Conservation (phyloP, 163 green algal species). For the Scenedesmus sp. region DNA sequence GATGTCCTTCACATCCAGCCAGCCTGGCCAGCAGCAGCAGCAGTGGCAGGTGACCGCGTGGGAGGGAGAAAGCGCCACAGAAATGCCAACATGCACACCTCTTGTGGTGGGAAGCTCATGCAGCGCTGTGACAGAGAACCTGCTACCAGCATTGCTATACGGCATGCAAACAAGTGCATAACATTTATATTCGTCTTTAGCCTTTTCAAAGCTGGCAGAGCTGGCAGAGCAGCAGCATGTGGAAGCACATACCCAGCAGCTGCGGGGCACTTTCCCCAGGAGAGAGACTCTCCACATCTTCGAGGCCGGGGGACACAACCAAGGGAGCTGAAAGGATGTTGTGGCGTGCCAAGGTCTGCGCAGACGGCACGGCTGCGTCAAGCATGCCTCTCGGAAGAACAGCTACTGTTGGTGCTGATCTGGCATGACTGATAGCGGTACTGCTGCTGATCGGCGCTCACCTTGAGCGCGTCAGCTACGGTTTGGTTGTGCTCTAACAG, state of each 20-base stretch:
- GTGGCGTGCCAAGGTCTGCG: constrained; percentile 68
- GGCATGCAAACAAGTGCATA: neutral
- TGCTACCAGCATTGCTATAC: neutral
- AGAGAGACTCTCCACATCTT: constrained; percentile 62
- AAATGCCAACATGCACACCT: neutral
- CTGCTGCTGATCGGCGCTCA: neutral
- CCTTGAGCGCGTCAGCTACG: constrained; percentile 45
- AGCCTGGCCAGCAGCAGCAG: constrained; percentile 24
- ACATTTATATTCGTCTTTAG: too few species aligned
- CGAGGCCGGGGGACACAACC: constrained; percentile 68
- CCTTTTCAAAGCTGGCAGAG: neutral
- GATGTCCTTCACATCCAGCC: constrained; percentile 55
- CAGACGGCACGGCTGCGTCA: neutral
- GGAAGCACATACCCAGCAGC: constrained; percentile 58
- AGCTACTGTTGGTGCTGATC: neutral
- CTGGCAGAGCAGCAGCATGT: constrained; percentile 62
- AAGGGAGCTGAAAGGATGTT: constrained; percentile 82
- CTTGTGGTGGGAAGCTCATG: neutral
- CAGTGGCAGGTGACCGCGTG: neutral
- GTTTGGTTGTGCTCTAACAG: constrained; percentile 47
- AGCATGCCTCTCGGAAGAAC: neutral
- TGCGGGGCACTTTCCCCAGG: constrained; percentile 52
- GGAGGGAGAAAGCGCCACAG: neutral
- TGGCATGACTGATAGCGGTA: neutral
- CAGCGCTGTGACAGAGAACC: neutral